phyloP scores from a whole-genome alignment of 148 eudicot species.

The Amaranthus palmeri region DNA sequence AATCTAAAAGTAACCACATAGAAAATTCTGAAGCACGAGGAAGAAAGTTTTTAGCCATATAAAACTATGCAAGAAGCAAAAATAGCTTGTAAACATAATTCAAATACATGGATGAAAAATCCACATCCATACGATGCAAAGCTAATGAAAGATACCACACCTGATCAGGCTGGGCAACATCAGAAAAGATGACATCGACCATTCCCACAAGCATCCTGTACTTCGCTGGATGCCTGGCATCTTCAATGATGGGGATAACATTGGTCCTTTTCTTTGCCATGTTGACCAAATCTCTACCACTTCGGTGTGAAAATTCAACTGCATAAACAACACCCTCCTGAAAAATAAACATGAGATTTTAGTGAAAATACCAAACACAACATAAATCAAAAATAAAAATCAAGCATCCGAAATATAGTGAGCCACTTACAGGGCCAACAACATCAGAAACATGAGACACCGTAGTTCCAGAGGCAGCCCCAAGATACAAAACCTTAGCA shows the following conservation, averaged over 20 bases:
- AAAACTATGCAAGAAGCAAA: too few species aligned
- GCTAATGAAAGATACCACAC: slow-evolving; percentile 20
- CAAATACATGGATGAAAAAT: too few species aligned
- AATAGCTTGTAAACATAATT: too few species aligned
- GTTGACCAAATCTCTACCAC: slow-evolving; percentile 95
- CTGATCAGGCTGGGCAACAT: slow-evolving; percentile 99
- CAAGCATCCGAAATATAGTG: not conserved
- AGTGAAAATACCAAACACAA: not conserved
- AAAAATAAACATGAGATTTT: not conserved
- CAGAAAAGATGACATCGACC: slow-evolving; percentile 94
- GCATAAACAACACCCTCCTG: slow-evolving; percentile 93
- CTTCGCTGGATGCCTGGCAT: slow-evolving; percentile 96
- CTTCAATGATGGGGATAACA: slow-evolving; percentile 93
- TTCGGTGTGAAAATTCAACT: slow-evolving; percentile 91
- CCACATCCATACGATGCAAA: too few species aligned
- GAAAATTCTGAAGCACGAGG: not conserved
- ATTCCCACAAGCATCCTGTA: slow-evolving; percentile 94
- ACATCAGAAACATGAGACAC: slow-evolving; percentile 93
- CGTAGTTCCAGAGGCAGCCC: slow-evolving; percentile 98
- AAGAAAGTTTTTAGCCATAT: not conserved
- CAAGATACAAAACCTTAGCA: slow-evolving; percentile 78
- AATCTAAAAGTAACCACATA: not conserved
- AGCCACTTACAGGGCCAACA: slow-evolving; percentile 77
- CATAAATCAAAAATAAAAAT: too few species aligned
- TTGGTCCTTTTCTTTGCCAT: slow-evolving; percentile 98